These are phyloP conservation scores for Leucoagaricus sp. DNA, from an alignment of 1,284 basidiomycete species.

Conservation along the genomic window DNA sequence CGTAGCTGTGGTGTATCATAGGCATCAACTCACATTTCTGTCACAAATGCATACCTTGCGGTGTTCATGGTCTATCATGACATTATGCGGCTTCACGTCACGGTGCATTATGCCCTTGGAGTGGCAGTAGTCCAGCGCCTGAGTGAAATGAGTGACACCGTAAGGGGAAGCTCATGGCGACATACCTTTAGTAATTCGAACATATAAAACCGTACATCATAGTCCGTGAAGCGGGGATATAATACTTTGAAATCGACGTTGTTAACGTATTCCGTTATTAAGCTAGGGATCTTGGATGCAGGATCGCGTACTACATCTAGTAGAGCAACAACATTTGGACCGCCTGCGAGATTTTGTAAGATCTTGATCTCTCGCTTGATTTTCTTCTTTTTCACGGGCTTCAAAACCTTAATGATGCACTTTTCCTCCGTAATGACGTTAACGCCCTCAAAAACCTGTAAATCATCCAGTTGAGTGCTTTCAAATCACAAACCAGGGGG, in stretches of 20 bases:
- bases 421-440: conserved; percentile 93
- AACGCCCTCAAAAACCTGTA: conserved; percentile 94
- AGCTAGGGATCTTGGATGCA: conserved; percentile 94
- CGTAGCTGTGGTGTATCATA: conserved; percentile 60
- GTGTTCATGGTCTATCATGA: conserved; percentile 99
- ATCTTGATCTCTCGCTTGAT: conserved; percentile 99
- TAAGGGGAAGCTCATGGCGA: conserved; percentile 8
- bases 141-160: conserved; percentile 10
- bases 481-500: background rate
- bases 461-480: conserved; percentile 17
- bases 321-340: conserved; percentile 88
- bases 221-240: conserved; percentile 94
- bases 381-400: conserved; percentile 99
- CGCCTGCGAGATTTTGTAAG: conserved; percentile 94
- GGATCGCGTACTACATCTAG: conserved; percentile 95
- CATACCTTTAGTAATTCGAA: conserved; percentile 90
- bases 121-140: conserved; percentile 98
- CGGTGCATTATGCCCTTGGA: conserved; percentile 99
- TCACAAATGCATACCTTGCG: conserved; percentile 66
- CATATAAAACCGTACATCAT: conserved; percentile 97
- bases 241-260: conserved; percentile 98
- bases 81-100: conserved; percentile 99
- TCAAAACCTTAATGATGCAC: conserved; percentile 98
- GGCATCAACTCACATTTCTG: background rate
- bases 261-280: conserved; percentile 98